Evolutionary conservation across 345 rosid species (phyloP), one percentile per base, ranked within the genome.

Genomic region (Syzygium jambos): DNA sequence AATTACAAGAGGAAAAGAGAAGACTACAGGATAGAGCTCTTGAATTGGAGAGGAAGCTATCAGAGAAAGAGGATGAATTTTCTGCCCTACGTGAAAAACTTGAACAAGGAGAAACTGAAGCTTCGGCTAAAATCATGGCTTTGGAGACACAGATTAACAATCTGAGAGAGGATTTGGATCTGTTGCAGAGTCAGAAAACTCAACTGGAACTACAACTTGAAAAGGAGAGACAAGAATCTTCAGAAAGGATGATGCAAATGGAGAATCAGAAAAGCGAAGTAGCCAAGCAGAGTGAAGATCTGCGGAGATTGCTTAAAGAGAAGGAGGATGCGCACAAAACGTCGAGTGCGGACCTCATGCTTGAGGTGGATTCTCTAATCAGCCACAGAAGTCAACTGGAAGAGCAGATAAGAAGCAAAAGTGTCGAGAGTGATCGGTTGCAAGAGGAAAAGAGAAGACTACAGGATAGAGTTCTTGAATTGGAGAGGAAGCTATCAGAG

Each of bases 121-220:
- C 93, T 89, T 90, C 95, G 21, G 91, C 92, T 89, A 90, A 87
- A 87, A 89, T 91, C 88, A 83, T 85, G 82, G 88, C 92, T 84
- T 85, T 96, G 88, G 86, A 90, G 86, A 90, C 68, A 56, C 92
- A 91, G 90, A 89, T 90, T 63, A 87, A 89, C 61, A 87, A 78
- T 90, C 91, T 94, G 91, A 91, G 91, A 84, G 91, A 87, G 89
- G 96, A 94, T 87, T 87, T 92, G 89, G 93, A 92, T 86, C 90
- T 93, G 34, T 89, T 94, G 84, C 92, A 85, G 89, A 87, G 55
- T 38, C 89, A 93, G 89, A 94, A 88, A 89, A 91, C 78, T 21
- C 89, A 92, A 61, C 84, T 92, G 78, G 91, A 91, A 87, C 86
- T 89, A 65, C 94, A 93, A 88, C 93, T 93, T 1, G 95, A 93